Percentiles rank a stretch among this genome's conserved stretches.
phyloP scores from a whole-genome alignment of 208 protist genomes.

The Lotmaria passim region DNA sequence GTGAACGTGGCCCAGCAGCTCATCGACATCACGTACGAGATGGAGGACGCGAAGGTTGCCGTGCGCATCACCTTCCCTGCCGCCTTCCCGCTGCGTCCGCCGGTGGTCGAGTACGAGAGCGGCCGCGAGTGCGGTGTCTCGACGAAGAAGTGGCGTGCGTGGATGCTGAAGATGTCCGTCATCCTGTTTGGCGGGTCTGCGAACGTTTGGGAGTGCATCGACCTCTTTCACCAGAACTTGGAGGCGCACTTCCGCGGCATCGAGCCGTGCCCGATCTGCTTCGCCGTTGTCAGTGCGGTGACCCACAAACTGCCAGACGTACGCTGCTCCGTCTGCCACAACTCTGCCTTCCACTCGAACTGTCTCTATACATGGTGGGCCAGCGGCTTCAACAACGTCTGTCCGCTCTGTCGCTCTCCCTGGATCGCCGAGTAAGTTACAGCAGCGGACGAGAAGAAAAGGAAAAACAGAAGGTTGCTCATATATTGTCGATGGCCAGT shows the following conservation, averaged over 20 bases:
- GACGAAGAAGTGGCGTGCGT: constrained; percentile 79
- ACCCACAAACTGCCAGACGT: constrained; percentile 86
- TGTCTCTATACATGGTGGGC: constrained; percentile 93
- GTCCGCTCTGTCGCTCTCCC: constrained; percentile 90
- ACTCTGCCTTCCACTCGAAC: constrained; percentile 84
- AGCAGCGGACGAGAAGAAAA: background rate
- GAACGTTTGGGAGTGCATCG: constrained; percentile 88
- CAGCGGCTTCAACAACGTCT: constrained; percentile 77
- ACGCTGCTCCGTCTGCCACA: constrained; percentile 86
- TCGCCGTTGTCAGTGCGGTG: constrained; percentile 78
- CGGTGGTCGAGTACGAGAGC: constrained; percentile 59
- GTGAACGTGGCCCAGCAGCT: constrained; percentile 60
- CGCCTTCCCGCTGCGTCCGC: constrained; percentile 74
- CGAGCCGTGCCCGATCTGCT: constrained; percentile 94
- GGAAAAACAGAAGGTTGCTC: too few relatives aligned
- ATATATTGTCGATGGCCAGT: too few relatives aligned
- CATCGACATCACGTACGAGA: constrained; percentile 79
- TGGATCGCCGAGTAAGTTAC: constrained; percentile 70
- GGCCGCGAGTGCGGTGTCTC: constrained; percentile 75
- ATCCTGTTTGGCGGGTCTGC: constrained; percentile 81
- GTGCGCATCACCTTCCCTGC: constrained; percentile 77
- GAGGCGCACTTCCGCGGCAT: constrained; percentile 88
- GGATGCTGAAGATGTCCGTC: constrained; percentile 91
- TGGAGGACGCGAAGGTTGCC: constrained; percentile 78
- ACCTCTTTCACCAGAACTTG: constrained; percentile 89